Evolutionary conservation across 2,329 filamentous ascomycete species (phyloP).

Genomic region (Ascocoryne sarcoides): DNA sequence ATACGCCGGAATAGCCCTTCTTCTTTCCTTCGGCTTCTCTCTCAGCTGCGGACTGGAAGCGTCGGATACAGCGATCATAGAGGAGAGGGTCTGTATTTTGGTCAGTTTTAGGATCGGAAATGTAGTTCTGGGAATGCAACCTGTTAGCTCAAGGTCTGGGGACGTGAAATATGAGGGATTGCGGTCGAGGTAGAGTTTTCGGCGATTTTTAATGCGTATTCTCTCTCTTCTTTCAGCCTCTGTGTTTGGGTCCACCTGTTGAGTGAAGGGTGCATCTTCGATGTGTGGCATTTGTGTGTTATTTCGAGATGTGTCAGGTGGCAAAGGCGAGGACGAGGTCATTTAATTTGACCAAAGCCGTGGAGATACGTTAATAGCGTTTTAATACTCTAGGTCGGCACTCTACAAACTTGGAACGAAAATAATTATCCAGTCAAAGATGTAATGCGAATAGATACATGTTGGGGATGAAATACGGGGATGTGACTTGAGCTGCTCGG

Average conservation of each 20-base stretch:
- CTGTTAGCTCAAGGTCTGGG: constrained; percentile 28
- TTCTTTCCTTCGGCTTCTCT: constrained; percentile 29
- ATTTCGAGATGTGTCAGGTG: too few species aligned
- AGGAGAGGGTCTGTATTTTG: constrained; percentile 27
- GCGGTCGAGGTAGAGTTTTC: constrained; percentile 28
- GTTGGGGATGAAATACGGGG: too few species aligned
- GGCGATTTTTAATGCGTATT: constrained; percentile 27
- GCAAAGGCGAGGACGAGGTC: background rate
- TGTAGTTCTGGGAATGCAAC: constrained; percentile 8
- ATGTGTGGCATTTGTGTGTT: background rate
- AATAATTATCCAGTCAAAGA: too few species aligned
- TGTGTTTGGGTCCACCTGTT: background rate
- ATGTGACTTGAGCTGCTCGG: too few species aligned
- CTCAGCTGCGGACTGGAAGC: constrained; percentile 27
- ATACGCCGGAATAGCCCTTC: constrained; percentile 29
- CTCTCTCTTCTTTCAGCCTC: constrained; percentile 2
- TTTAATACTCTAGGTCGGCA: background rate
- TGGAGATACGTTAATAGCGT: too few species aligned
- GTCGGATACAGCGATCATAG: constrained; percentile 28
- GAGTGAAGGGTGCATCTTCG: background rate
- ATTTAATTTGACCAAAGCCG: background rate
- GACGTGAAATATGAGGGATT: constrained; percentile 28
- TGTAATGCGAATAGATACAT: too few species aligned
- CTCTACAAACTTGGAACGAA: too few species aligned
- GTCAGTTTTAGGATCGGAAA: constrained; percentile 9